Evolutionary conservation across 108 stramenopile species (phyloP).

Genomic region (Conticribra weissflogii): DNA sequence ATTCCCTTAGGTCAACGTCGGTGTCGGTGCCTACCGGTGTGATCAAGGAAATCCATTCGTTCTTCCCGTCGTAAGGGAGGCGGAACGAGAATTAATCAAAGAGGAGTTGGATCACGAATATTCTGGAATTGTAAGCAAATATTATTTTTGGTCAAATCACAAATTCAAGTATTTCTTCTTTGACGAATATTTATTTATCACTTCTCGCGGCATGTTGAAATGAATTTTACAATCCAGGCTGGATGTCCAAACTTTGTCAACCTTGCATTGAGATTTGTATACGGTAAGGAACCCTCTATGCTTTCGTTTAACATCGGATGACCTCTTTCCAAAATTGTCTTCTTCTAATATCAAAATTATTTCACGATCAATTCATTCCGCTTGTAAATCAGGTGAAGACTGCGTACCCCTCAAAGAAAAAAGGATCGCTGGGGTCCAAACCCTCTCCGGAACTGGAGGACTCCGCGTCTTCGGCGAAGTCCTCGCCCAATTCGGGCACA

Average conservation of each 20-base stretch:
- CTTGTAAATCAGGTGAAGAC: constrained; percentile 71
- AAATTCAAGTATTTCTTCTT: background rate
- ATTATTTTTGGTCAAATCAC: no score
- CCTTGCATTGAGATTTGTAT: constrained; percentile 90
- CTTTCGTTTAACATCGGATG: no score
- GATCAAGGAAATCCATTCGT: constrained; percentile 96
- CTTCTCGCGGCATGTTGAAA: background rate
- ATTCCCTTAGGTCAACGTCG: constrained; percentile 72
- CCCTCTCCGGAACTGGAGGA: constrained; percentile 98
- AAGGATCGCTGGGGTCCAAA: constrained; percentile 91
- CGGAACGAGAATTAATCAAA: constrained; percentile 83
- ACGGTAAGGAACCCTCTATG: no score
- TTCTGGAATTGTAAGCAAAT: constrained; percentile 80
- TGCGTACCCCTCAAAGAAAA: constrained; percentile 81
- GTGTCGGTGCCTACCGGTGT: constrained; percentile 95
- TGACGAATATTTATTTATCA: background rate
- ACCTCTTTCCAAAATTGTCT: no score
- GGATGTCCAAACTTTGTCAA: constrained; percentile 93
- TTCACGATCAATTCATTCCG: no score
- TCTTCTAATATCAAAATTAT: no score
- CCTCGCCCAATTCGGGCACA: constrained; percentile 79
- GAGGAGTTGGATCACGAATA: constrained; percentile 83
- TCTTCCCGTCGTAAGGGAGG: constrained; percentile 93
- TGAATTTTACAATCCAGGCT: constrained; percentile 34
- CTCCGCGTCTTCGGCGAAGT: constrained; percentile 94